A percentile compares a stretch with the other conserved stretches of the same genome.
phyloP scores from a whole-genome alignment of 495 filamentous ascomycete genomes.

The Podospora appendiculata region DNA sequence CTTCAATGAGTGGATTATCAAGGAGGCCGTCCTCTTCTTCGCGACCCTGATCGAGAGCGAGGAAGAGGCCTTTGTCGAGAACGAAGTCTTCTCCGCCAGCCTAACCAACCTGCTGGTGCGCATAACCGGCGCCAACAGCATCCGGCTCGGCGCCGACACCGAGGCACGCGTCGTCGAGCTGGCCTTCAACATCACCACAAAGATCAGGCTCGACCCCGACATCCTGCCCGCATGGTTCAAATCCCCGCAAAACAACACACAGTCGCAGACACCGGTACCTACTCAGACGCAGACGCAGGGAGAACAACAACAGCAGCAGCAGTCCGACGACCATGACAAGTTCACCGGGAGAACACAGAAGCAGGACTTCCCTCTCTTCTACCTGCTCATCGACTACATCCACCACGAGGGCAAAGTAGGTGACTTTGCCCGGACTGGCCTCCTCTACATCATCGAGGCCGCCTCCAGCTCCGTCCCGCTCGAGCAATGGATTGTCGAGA shows the following conservation, averaged over 20 bases:
- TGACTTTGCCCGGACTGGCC: slow-evolving; percentile 92
- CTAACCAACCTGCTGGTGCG: slow-evolving; percentile 72
- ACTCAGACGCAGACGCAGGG: too few relatives aligned
- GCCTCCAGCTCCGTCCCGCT: slow-evolving; percentile 72
- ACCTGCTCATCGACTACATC: slow-evolving; percentile 89
- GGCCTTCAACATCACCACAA: slow-evolving; percentile 87
- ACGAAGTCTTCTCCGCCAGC: slow-evolving; percentile 71
- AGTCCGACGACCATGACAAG: slow-evolving; percentile 43
- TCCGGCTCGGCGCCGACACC: slow-evolving; percentile 57
- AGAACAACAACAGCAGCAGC: slow-evolving; percentile 6
- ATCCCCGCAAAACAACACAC: slow-evolving; percentile 28
- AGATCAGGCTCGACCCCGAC: slow-evolving; percentile 80
- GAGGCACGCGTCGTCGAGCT: slow-evolving; percentile 84
- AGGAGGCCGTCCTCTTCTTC: slow-evolving; percentile 76
- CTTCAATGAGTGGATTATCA: slow-evolving; percentile 70
- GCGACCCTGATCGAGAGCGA: slow-evolving; percentile 89
- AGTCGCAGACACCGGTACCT: slow-evolving; percentile 12
- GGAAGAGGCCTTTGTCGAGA: slow-evolving; percentile 87
- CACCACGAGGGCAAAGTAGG: slow-evolving; percentile 88
- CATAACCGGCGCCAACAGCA: slow-evolving; percentile 53
- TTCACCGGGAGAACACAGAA: slow-evolving; percentile 84
- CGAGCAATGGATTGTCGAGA: slow-evolving; percentile 95
- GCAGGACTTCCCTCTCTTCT: slow-evolving; percentile 92
- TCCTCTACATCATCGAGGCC: slow-evolving; percentile 93
- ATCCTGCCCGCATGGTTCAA: slow-evolving; percentile 88